These are phyloP conservation scores for Canariomyces notabilis DNA, from an alignment of 2,329 filamentous ascomycete genomes.

Conservation along the genomic window DNA sequence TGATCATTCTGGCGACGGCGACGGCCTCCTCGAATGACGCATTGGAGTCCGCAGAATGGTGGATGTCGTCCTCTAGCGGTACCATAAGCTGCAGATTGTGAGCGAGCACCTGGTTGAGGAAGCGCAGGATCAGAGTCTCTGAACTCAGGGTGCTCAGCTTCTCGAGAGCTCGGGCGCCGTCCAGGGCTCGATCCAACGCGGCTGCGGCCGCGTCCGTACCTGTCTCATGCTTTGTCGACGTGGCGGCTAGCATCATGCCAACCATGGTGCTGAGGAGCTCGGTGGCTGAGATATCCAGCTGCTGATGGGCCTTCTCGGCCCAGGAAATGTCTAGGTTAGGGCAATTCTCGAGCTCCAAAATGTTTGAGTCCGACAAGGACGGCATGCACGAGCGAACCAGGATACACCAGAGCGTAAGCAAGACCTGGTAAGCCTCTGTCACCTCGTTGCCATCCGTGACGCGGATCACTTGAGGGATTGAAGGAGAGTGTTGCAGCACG, in stretches of 20 bases:
- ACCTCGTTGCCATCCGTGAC: not conserved
- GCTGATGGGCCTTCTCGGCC: conserved; percentile 3
- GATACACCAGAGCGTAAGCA: conserved; percentile 14
- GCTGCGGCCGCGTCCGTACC: not conserved
- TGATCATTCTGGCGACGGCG: not conserved
- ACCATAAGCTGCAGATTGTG: conserved; percentile 3
- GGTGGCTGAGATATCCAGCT: conserved; percentile 17
- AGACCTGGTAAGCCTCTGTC: conserved; percentile 5
- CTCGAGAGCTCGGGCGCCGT: not conserved
- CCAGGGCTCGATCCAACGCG: not conserved
- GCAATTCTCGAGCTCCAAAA: no score
- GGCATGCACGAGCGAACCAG: not conserved
- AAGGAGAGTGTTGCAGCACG: not conserved
- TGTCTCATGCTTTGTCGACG: not conserved
- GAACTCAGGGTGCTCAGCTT: not conserved
- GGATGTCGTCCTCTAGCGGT: not conserved
- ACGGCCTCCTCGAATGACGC: not conserved
- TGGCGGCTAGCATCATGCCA: conserved; percentile 16
- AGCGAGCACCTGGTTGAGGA: conserved; percentile 12
- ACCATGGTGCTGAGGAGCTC: conserved; percentile 16
- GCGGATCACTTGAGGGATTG: not conserved
- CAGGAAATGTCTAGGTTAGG: conserved; percentile 9
- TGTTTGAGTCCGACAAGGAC: not conserved
- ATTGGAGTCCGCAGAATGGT: not conserved
- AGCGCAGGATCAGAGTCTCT: conserved; percentile 3